These are phyloP conservation scores for Erysiphe pulchra DNA, from an alignment of 2,329 filamentous ascomycete species.

Conservation along the genomic window DNA sequence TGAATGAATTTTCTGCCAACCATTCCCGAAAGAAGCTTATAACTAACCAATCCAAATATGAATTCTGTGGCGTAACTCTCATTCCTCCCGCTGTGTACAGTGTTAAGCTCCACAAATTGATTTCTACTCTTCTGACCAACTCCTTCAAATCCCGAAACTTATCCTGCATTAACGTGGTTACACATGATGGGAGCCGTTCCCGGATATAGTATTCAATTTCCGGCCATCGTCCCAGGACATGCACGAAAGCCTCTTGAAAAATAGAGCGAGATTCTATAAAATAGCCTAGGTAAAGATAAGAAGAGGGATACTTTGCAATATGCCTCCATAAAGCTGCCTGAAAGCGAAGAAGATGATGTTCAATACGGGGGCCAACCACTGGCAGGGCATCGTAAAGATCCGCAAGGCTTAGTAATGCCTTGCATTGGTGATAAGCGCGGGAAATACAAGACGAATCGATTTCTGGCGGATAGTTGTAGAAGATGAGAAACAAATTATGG, in stretches of 20 bases:
- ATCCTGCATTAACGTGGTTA: conserved; percentile 79
- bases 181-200: conserved; percentile 39
- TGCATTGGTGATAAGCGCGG: conserved; percentile 81
- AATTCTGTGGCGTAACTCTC: conserved; percentile 51
- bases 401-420: conserved; percentile 65
- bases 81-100: conserved; percentile 56
- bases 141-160: conserved; percentile 85
- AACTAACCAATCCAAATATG: conserved; percentile 73
- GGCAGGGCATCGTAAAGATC: conserved; percentile 82
- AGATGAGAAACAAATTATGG: conserved; percentile 82
- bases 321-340: conserved; percentile 82
- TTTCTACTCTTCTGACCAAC: conserved; percentile 52
- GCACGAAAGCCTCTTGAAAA: conserved; percentile 68
- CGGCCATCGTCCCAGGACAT: conserved; percentile 90
- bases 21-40: conserved; percentile 76
- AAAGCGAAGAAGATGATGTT: conserved; percentile 84
- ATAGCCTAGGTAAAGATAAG: conserved; percentile 73
- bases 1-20: conserved; percentile 72
- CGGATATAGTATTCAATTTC: conserved; percentile 53
- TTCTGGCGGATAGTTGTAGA: conserved; percentile 74
- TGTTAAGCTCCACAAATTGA: conserved; percentile 55
- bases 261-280: conserved; percentile 62
- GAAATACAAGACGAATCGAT: conserved; percentile 76
- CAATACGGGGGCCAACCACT: conserved; percentile 70
- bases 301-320: conserved; percentile 85